Evolutionary conservation across 306 rosid species (phyloP), one percentile per base, ranked within the genome.

Genomic region (Coriaria nepalensis): DNA sequence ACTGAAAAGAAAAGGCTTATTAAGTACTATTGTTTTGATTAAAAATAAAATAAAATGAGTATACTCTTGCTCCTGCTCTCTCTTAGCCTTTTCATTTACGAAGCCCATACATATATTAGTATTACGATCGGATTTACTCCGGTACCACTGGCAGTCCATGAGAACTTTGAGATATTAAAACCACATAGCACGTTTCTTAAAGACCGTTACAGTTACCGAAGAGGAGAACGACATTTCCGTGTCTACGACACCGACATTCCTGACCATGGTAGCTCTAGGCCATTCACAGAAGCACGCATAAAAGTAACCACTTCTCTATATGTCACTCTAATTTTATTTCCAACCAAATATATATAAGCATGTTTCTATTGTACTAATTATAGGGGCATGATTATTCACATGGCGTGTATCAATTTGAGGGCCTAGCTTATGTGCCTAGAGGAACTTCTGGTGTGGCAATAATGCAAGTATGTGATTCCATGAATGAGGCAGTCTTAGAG

Each of bases 71-170:
- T n/a, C n/a, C n/a, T n/a, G n/a, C n/a, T n/a, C n/a, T n/a, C n/a
- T n/a, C n/a, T n/a, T n/a, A n/a, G n/a, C n/a, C n/a, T n/a, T n/a
- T n/a, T n/a, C n/a, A n/a, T n/a, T n/a, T n/a, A n/a, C n/a, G n/a
- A n/a, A n/a, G n/a, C n/a, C n/a, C n/a, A n/a, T n/a, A n/a, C n/a
- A n/a, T n/a, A n/a, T n/a, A n/a, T n/a, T n/a, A n/a, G n/a, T n/a
- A n/a, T n/a, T n/a, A n/a, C n/a, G n/a, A n/a, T n/a, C n/a, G 83
- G 76, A 2, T 77, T 77, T 70, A 72, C 50, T 43, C 54, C 39
- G 10, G 74, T 77, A 13, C 79, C 76, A 39, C 43, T 72, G 11
- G 45, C 60, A 44, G 65, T n/a, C n/a, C n/a, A n/a, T n/a, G n/a
- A n/a, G n/a, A n/a, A 61, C 33, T 57, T 76, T 37, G 9, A 0